Conservation (phyloP, 495 filamentous ascomycete genomes). For the Acidiella bohemica region DNA sequence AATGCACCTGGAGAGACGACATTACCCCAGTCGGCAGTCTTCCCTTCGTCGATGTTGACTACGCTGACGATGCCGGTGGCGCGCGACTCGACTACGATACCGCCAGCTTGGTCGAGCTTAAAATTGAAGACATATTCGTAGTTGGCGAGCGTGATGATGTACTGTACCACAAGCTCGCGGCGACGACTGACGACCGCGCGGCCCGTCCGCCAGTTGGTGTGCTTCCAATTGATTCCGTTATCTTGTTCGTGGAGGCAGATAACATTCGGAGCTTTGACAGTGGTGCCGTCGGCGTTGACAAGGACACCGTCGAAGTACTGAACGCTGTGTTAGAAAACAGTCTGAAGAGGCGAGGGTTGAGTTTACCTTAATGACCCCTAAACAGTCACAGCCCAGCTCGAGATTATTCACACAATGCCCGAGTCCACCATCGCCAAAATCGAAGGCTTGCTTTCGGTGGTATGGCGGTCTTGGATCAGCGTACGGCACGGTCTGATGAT, state of each 20-base stretch:
- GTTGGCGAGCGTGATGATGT: slow-evolving; percentile 28
- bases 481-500: slow-evolving; percentile 11
- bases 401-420: slow-evolving; percentile 26
- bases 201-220: slow-evolving; percentile 41
- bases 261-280: slow-evolving; percentile 27
- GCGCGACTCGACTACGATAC: slow-evolving; percentile 24
- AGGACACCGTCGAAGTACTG: slow-evolving; percentile 50
- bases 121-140: slow-evolving; percentile 28
- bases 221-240: slow-evolving; percentile 27
- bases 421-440: slow-evolving; percentile 27
- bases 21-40: slow-evolving; percentile 33
- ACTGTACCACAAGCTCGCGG: slow-evolving; percentile 26
- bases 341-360: background rate
- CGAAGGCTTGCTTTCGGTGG: slow-evolving; percentile 28
- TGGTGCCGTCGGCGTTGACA: slow-evolving; percentile 42
- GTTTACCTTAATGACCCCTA: slow-evolving; percentile 21
- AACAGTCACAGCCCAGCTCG: slow-evolving; percentile 27
- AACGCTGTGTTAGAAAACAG: slow-evolving; percentile 31
- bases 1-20: slow-evolving; percentile 29
- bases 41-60: slow-evolving; percentile 27
- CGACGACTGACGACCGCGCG: slow-evolving; percentile 22
- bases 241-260: slow-evolving; percentile 27
- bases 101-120: slow-evolving; percentile 22
- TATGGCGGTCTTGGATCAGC: slow-evolving; percentile 32
- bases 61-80: slow-evolving; percentile 26